Evolutionary conservation across 805 yeast genomes (phyloP), one percentile per base, ranked within the genome.

Genomic region (Candida qinlingensis): DNA sequence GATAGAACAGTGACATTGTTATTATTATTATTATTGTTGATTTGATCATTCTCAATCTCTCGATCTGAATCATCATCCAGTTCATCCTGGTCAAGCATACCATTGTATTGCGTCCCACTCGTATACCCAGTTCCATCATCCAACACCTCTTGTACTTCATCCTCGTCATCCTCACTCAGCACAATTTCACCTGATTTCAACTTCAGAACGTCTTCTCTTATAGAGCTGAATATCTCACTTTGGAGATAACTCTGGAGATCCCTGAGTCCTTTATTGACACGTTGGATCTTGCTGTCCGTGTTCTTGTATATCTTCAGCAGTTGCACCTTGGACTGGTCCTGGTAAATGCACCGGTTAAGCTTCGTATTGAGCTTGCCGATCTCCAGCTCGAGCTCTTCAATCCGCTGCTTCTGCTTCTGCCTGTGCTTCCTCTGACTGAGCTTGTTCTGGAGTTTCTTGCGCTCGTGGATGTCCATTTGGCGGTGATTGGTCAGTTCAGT

Each of bases 361-460:
- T 44, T 42, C 37, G 37, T 37, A 5, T 49, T 51, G 9, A 51
- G 40, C 5, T 9, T 37, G 5, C 27, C 37, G 11, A 45, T 34
- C 31, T 51, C 45, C 7, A 26, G 19, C 28, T 51, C 54, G 11
- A 51, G 47, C n/a, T 48, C 54, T 25, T 48, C 45, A 10, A 51
- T 44, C 29, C 51, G 35, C 13, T 51, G 54, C 30, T 51, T 49
- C 39, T 51, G 54, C 35, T 51, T 51, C 42, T 46, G 47, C 7
- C 54, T 37, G 41, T 51, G 54, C 31, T 51, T 51, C 3, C 54
- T 41, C 41, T 51, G 54, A n/a, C 48, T 44, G 12, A 51, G 46
- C 41, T 51, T 51, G 38, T 51, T 51, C 39, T 48, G 51, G 10
- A 51, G 41, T 35, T 29, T 42, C 46, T 51, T 51, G 34, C 48